phyloP scores from a whole-genome alignment of 805 yeast species.

The Schwanniomyces vanrijiae region DNA sequence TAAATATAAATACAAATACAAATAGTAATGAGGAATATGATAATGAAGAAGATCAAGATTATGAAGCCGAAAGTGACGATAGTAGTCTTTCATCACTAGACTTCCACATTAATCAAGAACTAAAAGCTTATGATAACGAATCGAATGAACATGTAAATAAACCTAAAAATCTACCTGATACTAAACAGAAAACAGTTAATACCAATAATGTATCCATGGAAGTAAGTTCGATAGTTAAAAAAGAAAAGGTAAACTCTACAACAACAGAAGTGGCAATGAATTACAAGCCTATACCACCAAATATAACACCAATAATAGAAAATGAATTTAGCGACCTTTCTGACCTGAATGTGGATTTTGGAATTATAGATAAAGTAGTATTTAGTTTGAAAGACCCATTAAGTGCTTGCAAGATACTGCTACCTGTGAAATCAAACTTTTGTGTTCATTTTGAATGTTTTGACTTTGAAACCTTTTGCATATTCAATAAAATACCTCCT shows the following conservation, averaged over 20 bases:
- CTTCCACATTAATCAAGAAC: slow-evolving; percentile 16
- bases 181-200: background rate
- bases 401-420: slow-evolving; percentile 34
- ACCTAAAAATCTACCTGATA: background rate
- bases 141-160: background rate
- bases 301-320: slow-evolving; percentile 26
- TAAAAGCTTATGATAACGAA: background rate
- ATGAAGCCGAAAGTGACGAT: slow-evolving; percentile 9
- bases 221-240: background rate
- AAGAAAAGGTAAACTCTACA: background rate
- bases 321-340: slow-evolving; percentile 23
- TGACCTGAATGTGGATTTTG: slow-evolving; percentile 28
- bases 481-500: slow-evolving; percentile 33
- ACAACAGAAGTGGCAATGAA: background rate
- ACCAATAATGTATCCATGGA: background rate
- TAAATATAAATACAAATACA: background rate
- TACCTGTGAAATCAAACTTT: slow-evolving; percentile 38
- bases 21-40: background rate
- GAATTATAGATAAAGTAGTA: slow-evolving; percentile 34
- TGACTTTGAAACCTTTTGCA: slow-evolving; percentile 42
- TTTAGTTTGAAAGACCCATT: slow-evolving; percentile 42
- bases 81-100: slow-evolving; percentile 17
- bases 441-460: slow-evolving; percentile 47
- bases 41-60: slow-evolving; percentile 1
- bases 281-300: slow-evolving; percentile 27